Evolutionary conservation across 176 grass and related monocot genomes (phyloP).

Genomic region (Eragrostis nindensis): DNA sequence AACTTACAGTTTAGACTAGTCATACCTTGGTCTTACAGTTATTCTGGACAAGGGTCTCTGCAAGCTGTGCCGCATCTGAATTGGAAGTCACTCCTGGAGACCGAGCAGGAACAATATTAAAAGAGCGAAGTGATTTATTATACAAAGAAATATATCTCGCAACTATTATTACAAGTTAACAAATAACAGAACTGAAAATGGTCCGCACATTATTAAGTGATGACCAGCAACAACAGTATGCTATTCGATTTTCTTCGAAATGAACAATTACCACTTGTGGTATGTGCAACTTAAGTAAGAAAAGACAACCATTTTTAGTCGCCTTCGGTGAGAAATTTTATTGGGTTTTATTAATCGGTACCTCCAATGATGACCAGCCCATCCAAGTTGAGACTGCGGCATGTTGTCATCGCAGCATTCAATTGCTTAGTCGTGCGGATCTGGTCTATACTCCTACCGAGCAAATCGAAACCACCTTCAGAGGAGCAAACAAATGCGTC

Average conservation of each 20-base stretch:
- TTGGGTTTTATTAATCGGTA: slow-evolving; percentile 24
- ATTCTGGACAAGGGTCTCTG: slow-evolving; percentile 86
- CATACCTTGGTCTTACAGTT: slow-evolving; percentile 84
- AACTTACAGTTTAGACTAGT: neutral
- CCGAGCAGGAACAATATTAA: neutral
- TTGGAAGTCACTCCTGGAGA: slow-evolving; percentile 78
- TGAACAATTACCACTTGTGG: neutral
- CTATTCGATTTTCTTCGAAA: neutral
- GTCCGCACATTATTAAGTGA: neutral
- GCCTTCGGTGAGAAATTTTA: slow-evolving; percentile 2
- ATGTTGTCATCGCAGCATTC: slow-evolving; percentile 75
- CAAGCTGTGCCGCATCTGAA: slow-evolving; percentile 92
- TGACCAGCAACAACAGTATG: neutral
- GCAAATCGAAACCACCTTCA: slow-evolving; percentile 93
- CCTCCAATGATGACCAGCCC: slow-evolving; percentile 96
- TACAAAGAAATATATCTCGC: neutral
- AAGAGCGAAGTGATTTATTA: neutral
- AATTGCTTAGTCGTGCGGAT: slow-evolving; percentile 88
- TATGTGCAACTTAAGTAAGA: neutral
- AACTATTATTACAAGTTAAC: neutral
- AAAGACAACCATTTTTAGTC: neutral
- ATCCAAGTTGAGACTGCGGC: slow-evolving; percentile 71
- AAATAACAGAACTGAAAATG: slow-evolving; percentile 7
- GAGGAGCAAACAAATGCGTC: neutral
- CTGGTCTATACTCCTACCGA: slow-evolving; percentile 92